Conservation (phyloP, 495 filamentous ascomycete species). For the Talaromyces thailandensis region DNA sequence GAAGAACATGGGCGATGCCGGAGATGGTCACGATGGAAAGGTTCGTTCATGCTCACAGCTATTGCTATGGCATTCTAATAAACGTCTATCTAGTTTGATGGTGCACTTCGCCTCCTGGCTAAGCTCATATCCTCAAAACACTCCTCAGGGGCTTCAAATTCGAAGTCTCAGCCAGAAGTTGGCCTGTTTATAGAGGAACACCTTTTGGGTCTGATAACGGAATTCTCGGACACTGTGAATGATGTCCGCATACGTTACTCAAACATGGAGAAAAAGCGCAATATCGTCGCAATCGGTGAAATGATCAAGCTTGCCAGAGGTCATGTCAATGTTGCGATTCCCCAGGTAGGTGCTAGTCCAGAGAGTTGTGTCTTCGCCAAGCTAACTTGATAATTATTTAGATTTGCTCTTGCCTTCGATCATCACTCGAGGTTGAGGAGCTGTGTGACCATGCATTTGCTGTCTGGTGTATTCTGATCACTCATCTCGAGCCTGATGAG, state of each 20-base stretch:
- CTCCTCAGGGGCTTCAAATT: slow-evolving; percentile 30
- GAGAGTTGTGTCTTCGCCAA: too few relatives aligned
- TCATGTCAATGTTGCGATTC: slow-evolving; percentile 66
- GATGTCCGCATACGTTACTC: slow-evolving; percentile 50
- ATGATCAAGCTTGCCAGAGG: slow-evolving; percentile 68
- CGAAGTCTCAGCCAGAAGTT: slow-evolving; percentile 49
- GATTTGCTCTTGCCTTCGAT: slow-evolving; percentile 82
- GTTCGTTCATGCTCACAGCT: slow-evolving; percentile 26
- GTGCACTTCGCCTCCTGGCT: slow-evolving; percentile 61
- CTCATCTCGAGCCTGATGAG: slow-evolving; percentile 63
- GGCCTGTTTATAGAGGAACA: slow-evolving; percentile 75
- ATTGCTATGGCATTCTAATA: not conserved
- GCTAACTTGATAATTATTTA: slow-evolving; percentile 18
- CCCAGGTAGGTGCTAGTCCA: slow-evolving; percentile 53
- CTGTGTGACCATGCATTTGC: slow-evolving; percentile 70
- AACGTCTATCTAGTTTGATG: slow-evolving; percentile 35
- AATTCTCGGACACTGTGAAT: slow-evolving; percentile 74
- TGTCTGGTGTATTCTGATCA: slow-evolving; percentile 75
- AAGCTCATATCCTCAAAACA: slow-evolving; percentile 49
- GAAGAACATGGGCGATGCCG: slow-evolving; percentile 65
- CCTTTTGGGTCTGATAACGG: slow-evolving; percentile 79
- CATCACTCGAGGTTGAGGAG: slow-evolving; percentile 63
- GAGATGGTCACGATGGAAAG: slow-evolving; percentile 47
- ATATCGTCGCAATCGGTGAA: slow-evolving; percentile 74
- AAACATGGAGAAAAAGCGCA: slow-evolving; percentile 61